Evolutionary conservation across 495 filamentous ascomycete species (phyloP).

Genomic region (Penicillium roqueforti): DNA sequence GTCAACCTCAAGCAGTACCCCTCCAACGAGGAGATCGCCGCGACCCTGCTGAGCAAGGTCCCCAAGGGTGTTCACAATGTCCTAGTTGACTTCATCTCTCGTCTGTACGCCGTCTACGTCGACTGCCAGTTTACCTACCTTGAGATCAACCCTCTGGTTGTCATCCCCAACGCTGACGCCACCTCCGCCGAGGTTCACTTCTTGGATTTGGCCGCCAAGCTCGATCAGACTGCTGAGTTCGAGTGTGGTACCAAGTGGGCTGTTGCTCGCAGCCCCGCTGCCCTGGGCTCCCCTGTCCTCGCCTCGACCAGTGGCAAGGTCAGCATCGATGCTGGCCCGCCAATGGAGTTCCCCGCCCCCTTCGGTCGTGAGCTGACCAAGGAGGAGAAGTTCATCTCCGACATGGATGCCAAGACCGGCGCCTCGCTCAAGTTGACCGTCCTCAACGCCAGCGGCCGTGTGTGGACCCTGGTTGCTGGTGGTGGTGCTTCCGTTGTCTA

Average conservation of each 20-base stretch:
- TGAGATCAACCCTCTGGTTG: conserved; percentile 98
- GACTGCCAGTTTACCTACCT: conserved; percentile 99
- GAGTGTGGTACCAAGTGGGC: conserved; percentile 99
- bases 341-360: conserved; percentile 97
- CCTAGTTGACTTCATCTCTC: conserved; percentile 94
- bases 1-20: conserved; percentile 94
- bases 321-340: conserved; percentile 92
- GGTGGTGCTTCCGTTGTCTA: conserved; percentile 99
- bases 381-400: conserved; percentile 97
- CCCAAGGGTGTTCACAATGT: conserved; percentile 95
- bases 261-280: conserved; percentile 80
- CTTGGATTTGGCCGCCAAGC: conserved; percentile 96
- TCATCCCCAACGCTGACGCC: conserved; percentile 86
- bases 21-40: conserved; percentile 90
- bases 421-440: conserved; percentile 97
- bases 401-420: conserved; percentile 98
- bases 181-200: conserved; percentile 97
- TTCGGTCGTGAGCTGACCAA: conserved; percentile 98
- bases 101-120: conserved; percentile 95
- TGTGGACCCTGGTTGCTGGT: conserved; percentile 98
- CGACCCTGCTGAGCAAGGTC: conserved; percentile 81
- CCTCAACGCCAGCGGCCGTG: conserved; percentile 82
- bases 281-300: conserved; percentile 67
- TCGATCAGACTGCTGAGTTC: conserved; percentile 99
- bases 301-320: conserved; percentile 64